A percentile compares a stretch with the other conserved stretches of the same genome.
phyloP scores from a whole-genome alignment of 805 yeast genomes.

The Metschnikowia similis region DNA sequence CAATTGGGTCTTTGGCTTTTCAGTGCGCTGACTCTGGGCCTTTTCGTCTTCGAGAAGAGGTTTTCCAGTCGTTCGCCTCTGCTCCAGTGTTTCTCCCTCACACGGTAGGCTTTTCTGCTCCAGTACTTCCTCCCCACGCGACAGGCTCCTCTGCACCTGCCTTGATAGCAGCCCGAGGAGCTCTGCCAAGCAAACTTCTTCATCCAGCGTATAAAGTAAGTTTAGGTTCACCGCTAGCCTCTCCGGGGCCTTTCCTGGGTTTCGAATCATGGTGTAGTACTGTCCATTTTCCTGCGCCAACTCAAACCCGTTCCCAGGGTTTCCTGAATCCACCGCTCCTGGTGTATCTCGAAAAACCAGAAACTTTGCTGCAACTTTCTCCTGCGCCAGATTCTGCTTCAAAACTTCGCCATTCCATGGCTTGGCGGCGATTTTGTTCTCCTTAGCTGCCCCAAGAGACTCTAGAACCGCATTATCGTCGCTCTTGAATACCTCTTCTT shows the following conservation, averaged over 20 bases:
- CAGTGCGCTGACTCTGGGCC: neutral
- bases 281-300: constrained; percentile 20
- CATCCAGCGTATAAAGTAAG: constrained; percentile 45
- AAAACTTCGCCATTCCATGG: constrained; percentile 64
- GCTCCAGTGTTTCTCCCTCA: neutral
- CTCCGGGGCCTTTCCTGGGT: constrained; percentile 59
- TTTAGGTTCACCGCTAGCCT: constrained; percentile 57
- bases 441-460: constrained; percentile 53
- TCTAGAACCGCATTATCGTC: constrained; percentile 39
- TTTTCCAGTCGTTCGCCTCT: neutral
- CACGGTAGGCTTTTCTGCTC: neutral
- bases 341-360: constrained; percentile 15
- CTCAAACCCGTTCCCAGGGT: constrained; percentile 4
- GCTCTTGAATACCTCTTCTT: constrained; percentile 17
- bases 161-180: constrained; percentile 36
- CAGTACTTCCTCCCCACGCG: neutral
- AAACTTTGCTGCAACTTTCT: constrained; percentile 25
- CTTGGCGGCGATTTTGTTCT: constrained; percentile 51
- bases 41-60: neutral
- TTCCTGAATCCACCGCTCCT: neutral
- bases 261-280: constrained; percentile 47
- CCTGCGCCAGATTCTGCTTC: constrained; percentile 32
- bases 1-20: too few relatives aligned
- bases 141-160: neutral
- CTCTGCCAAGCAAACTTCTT: constrained; percentile 63